Conservation (phyloP, 805 yeast genomes). For the Lachancea lanzarotensis region DNA sequence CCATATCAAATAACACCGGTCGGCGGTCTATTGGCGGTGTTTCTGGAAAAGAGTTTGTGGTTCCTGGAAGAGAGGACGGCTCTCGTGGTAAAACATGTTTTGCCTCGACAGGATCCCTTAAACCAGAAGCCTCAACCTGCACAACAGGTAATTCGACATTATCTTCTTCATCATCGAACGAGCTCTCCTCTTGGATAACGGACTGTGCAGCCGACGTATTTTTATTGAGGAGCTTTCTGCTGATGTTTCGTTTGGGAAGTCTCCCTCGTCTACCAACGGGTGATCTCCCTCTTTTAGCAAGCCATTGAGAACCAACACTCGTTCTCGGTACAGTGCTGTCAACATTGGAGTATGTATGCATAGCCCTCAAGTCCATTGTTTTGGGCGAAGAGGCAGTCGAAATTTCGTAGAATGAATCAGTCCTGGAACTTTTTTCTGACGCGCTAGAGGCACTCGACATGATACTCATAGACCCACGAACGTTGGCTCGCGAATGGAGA, state of each 20-base stretch:
- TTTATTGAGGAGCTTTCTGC: slow-evolving; percentile 18
- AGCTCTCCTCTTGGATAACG: slow-evolving; percentile 30
- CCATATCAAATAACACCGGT: slow-evolving; percentile 4
- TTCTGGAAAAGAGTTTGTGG: not conserved
- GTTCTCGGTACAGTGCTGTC: slow-evolving; percentile 9
- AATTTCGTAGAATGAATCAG: slow-evolving; percentile 37
- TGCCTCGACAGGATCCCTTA: not conserved
- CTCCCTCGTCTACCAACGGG: slow-evolving; percentile 19
- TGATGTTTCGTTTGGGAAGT: slow-evolving; percentile 14
- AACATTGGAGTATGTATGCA: slow-evolving; percentile 6
- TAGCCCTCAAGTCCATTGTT: slow-evolving; percentile 16
- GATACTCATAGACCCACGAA: slow-evolving; percentile 33
- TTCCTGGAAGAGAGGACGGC: slow-evolving; percentile 7
- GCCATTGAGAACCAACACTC: slow-evolving; percentile 9
- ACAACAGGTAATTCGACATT: slow-evolving; percentile 3
- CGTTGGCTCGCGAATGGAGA: slow-evolving; percentile 3
- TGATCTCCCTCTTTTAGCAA: slow-evolving; percentile 21
- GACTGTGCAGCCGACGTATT: slow-evolving; percentile 21
- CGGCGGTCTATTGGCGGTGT: slow-evolving; percentile 1
- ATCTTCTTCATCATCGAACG: slow-evolving; percentile 20
- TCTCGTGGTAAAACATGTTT: slow-evolving; percentile 1
- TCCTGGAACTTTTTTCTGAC: slow-evolving; percentile 36
- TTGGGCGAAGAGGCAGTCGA: slow-evolving; percentile 30
- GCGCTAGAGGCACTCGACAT: slow-evolving; percentile 36
- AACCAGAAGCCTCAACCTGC: not conserved